phyloP scores from a whole-genome alignment of 768 basidiomycete genomes.

The Gymnopilus dilepis region DNA sequence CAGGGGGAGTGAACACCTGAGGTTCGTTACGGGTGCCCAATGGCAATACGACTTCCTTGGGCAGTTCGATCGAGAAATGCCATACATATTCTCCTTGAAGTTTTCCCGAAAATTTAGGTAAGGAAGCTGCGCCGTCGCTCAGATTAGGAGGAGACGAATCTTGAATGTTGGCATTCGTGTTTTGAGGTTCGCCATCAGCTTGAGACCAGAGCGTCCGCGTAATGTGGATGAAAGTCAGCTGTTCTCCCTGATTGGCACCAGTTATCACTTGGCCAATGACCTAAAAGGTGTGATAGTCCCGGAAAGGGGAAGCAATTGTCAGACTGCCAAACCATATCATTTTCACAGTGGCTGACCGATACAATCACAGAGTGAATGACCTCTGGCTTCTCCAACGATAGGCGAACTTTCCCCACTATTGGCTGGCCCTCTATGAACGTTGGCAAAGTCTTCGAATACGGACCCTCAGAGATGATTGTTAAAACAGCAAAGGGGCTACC shows the following conservation, averaged over 20 bases:
- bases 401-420: conserved; percentile 38
- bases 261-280: conserved; percentile 44
- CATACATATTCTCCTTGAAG: conserved; percentile 42
- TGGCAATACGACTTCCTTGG: conserved; percentile 36
- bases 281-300: conserved; percentile 26
- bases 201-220: conserved; percentile 43
- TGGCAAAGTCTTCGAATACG: conserved; percentile 37
- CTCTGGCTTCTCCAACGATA: conserved; percentile 43
- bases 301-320: neutral
- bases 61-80: conserved; percentile 46
- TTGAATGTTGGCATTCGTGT: conserved; percentile 14
- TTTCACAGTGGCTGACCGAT: conserved; percentile 43
- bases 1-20: conserved; percentile 38
- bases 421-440: conserved; percentile 38
- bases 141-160: neutral
- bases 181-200: conserved; percentile 33
- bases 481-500: conserved; percentile 52
- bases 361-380: conserved; percentile 52
- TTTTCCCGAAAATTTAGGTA: conserved; percentile 29
- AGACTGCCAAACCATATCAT: neutral
- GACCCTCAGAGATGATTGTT: conserved; percentile 47
- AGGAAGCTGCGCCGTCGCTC: neutral
- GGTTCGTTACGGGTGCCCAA: conserved; percentile 20
- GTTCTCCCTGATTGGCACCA: conserved; percentile 39
- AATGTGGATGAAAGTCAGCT: conserved; percentile 40